Percentiles rank a stretch among this genome's conserved stretches.
Conservation (phyloP, 1,139 yeast species). For the Meyerozyma sp. region DNA sequence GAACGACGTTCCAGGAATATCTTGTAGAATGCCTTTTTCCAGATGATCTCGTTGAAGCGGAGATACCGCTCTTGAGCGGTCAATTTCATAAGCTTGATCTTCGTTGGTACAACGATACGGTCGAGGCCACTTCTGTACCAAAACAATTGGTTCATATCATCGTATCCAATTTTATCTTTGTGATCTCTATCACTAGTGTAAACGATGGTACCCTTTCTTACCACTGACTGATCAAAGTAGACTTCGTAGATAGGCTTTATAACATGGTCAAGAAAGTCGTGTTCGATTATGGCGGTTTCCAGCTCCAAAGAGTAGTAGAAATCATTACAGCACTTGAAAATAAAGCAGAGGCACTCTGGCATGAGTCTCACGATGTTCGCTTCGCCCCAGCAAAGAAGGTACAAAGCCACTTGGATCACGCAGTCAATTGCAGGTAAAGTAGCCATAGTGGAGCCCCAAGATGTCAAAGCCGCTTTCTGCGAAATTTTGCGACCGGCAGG, state of each 20-base stretch:
- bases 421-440: slow-evolving; percentile 47
- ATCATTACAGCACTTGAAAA: slow-evolving; percentile 74
- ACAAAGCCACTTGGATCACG: slow-evolving; percentile 62
- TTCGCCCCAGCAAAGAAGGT: slow-evolving; percentile 83
- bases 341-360: slow-evolving; percentile 82
- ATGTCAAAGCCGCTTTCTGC: slow-evolving; percentile 4
- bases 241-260: slow-evolving; percentile 73
- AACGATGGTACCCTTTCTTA: slow-evolving; percentile 16
- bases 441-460: slow-evolving; percentile 61
- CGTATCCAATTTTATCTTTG: slow-evolving; percentile 50
- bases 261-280: slow-evolving; percentile 51
- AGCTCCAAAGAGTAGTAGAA: slow-evolving; percentile 46
- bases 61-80: slow-evolving; percentile 44
- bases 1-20: slow-evolving; percentile 54
- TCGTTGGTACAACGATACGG: slow-evolving; percentile 30
- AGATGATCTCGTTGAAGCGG: slow-evolving; percentile 35
- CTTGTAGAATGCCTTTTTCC: slow-evolving; percentile 49
- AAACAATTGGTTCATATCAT: slow-evolving; percentile 59
- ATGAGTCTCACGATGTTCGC: slow-evolving; percentile 77
- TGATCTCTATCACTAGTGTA: slow-evolving; percentile 47
- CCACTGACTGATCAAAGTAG: slow-evolving; percentile 53
- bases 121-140: slow-evolving; percentile 53
- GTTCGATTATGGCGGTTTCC: slow-evolving; percentile 16
- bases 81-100: slow-evolving; percentile 33
- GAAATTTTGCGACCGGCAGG: background rate